A percentile compares a stretch with the other conserved stretches of the same genome.
phyloP scores from a whole-genome alignment of 2,329 filamentous ascomycete genomes.

The Aspergillus amoenus region DNA sequence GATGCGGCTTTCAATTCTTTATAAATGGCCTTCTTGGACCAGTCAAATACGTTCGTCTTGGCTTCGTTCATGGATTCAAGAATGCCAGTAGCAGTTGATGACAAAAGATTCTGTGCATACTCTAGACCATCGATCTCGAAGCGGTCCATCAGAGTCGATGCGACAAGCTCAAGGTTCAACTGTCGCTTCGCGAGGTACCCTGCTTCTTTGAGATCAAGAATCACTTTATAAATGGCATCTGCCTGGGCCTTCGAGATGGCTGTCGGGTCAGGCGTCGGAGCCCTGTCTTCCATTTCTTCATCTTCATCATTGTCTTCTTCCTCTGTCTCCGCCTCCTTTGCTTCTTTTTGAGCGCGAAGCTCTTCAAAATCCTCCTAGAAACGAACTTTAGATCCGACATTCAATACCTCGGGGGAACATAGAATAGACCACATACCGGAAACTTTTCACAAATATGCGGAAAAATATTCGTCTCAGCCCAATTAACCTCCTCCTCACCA shows the following conservation, averaged over 20 bases:
- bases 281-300: constrained; percentile 18
- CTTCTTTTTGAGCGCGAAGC: constrained; percentile 27
- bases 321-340: constrained; percentile 17
- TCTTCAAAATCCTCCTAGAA: constrained; percentile 35
- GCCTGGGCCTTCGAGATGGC: constrained; percentile 34
- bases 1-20: constrained; percentile 39
- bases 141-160: constrained; percentile 32
- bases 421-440: constrained; percentile 28
- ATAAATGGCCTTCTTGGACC: constrained; percentile 44
- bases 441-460: constrained; percentile 46
- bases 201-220: constrained; percentile 40
- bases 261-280: constrained; percentile 26
- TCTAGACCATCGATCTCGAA: constrained; percentile 35
- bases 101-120: constrained; percentile 38
- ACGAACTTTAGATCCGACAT: background rate
- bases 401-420: background rate
- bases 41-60: constrained; percentile 36
- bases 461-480: constrained; percentile 45
- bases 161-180: constrained; percentile 36
- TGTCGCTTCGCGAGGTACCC: constrained; percentile 43
- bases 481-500: constrained; percentile 45
- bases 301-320: constrained; percentile 17
- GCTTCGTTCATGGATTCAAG: constrained; percentile 39
- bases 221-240: constrained; percentile 37
- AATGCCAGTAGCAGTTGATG: constrained; percentile 31